These are phyloP conservation scores for Suillus alpinus DNA, from an alignment of 768 basidiomycete species.

Conservation along the genomic window DNA sequence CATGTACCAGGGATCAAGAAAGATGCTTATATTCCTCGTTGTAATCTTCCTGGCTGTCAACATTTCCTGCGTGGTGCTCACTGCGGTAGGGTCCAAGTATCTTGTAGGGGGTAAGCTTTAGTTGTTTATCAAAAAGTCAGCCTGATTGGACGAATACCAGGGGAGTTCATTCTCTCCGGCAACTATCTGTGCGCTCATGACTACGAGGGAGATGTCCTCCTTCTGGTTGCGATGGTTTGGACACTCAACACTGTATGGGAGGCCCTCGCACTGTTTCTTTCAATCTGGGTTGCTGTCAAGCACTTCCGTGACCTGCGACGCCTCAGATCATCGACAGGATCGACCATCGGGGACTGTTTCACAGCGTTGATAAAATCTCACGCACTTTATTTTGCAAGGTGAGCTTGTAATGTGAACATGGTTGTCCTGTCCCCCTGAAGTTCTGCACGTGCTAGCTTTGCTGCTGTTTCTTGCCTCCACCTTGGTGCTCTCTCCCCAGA, in stretches of 20 bases:
- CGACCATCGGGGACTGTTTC: not conserved
- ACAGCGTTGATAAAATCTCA: not conserved
- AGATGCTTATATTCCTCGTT: not conserved
- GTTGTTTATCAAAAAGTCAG: no score
- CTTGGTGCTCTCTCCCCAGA: no score
- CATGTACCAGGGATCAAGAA: not conserved
- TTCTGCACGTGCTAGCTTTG: no score
- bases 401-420: not conserved
- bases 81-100: accelerated
- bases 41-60: not conserved
- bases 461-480: no score
- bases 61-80: not conserved
- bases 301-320: not conserved
- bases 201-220: not conserved
- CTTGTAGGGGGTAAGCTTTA: not conserved
- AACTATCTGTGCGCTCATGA: not conserved
- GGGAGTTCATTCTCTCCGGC: not conserved
- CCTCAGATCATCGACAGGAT: not conserved
- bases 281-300: not conserved
- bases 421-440: no score
- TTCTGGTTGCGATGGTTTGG: not conserved
- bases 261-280: not conserved
- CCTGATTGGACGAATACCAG: not conserved
- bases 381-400: not conserved
- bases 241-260: not conserved